Evolutionary conservation across 1,284 basidiomycete genomes (phyloP), one percentile per base, ranked within the genome.

Genomic region (Rhizoctonia solani): DNA sequence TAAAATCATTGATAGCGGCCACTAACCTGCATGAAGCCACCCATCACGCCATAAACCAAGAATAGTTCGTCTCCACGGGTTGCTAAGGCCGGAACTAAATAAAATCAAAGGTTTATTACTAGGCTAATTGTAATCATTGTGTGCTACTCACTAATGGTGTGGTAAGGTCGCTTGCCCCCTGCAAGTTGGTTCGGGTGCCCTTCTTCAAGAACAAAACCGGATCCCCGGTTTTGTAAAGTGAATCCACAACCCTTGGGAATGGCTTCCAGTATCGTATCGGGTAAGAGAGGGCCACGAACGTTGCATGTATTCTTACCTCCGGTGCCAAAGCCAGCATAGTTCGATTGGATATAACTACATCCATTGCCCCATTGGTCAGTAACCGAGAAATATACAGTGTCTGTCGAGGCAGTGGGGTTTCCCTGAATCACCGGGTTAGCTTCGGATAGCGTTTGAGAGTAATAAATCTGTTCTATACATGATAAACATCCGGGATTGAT

Each of bases 171-270:
- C 79, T 97, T 97, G 5, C 89, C 63, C n/a, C 87, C 81, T 85
- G 78, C 69, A 92, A 79, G 47, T 42, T 82, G 84, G 76, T 99
- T 98, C 0, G 92, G 89, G 75, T 98, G 95, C 0, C 85, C 87
- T 68, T 92, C 85, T 55, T 82, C 80, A 21, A 98, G 80, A 4
- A 86, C 81, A 76, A 98, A 99, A 13, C 90, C 89, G 4, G 87
- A 82, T 1, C 96, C 96, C 68, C 96, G 85, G 77, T 97, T 97
- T 77, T 98, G 96, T 8, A 99, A 82, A 0, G 95, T 98, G 75
- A 99, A 98, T 0, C 96, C 96, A 73, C 93, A 96, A 0, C 89
- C 94, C 71, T 89, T 87, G 0, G 96, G 96, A 39, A 98, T 82
- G 25, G 94, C 94, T 84, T n/a, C n/a, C n/a, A 34, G 98, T 82